These are phyloP conservation scores for Colletotrichum sp. DNA, from an alignment of 2,329 filamentous ascomycete genomes.

Conservation along the genomic window DNA sequence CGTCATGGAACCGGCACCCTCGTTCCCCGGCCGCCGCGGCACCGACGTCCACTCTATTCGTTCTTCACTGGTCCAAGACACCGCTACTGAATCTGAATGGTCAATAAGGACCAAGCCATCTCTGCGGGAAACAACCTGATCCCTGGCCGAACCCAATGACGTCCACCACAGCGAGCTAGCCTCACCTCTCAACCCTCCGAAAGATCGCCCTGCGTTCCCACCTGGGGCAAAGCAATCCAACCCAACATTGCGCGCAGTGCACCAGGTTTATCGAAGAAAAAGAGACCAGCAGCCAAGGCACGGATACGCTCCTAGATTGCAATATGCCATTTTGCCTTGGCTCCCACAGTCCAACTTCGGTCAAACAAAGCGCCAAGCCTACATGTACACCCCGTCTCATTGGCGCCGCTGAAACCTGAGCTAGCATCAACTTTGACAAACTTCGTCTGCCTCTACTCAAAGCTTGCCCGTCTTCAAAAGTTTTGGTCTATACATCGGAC, in stretches of 20 bases:
- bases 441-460: background rate
- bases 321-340: background rate
- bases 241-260: background rate
- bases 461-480: background rate
- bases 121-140: background rate
- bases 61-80: background rate
- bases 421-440: background rate
- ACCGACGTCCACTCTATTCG: background rate
- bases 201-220: background rate
- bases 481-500: background rate
- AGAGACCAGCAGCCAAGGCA: background rate
- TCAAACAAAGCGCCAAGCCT: background rate
- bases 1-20: background rate
- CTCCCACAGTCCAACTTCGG: background rate
- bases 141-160: background rate
- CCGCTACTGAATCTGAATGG: background rate
- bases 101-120: background rate
- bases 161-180: background rate
- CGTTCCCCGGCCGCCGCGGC: background rate
- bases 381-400: background rate
- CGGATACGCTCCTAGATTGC: background rate
- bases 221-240: background rate
- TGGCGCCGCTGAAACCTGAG: slow-evolving; percentile 2
- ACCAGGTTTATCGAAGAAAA: background rate
- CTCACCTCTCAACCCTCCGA: background rate